Evolutionary conservation across 305 asterid genomes (phyloP), one percentile per base, ranked within the genome.

Genomic region (Fraxinus baroniana): DNA sequence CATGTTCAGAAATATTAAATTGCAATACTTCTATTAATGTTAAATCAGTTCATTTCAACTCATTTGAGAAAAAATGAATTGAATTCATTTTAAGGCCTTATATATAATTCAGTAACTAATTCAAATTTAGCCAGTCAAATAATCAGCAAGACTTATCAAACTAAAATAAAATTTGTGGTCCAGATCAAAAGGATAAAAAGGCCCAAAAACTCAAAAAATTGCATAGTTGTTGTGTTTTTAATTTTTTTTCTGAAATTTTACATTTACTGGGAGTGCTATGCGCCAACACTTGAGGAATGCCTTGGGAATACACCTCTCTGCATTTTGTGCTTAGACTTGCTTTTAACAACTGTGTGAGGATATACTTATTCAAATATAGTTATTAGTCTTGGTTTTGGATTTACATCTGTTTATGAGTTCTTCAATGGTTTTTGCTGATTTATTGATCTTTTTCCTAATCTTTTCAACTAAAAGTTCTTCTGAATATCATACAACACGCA

Each of bases 141-240:
- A 72, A 30, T 70, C 37, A 70, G 39, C 22, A 30, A 28, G 39
- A 70, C 20, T 57, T 10, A 18, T 49, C 52, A 36, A 41, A 46
- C 77, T 62, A 74, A 75, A 77, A 41, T 20, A 33, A 70, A 62
- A 41, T 41, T 57, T 39, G 78, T 44, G 71, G 26, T 52, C 30
- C 30, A 39, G 62, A 82, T 57, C 20, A 7, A 57, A 60, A 76
- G 26, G 44, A 76, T 26, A 44, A 17, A 70, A 60, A 39, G 62
- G 77, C 70, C 6, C 10, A 74, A 78, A 13, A 30, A n/a, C 26
- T 37, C 36, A 46, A 49, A 49, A 75, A 62, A 79, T 32, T 78
- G 36, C 44, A 57, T 72, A n/a, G 76, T 85, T 77, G 72, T 73
- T 74, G 26, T 9, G 70, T 52, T 80, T 78, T 57, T 30, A n/a